These are phyloP conservation scores for Ganoderma sinense DNA, from an alignment of 1,284 basidiomycete genomes.

Conservation along the genomic window DNA sequence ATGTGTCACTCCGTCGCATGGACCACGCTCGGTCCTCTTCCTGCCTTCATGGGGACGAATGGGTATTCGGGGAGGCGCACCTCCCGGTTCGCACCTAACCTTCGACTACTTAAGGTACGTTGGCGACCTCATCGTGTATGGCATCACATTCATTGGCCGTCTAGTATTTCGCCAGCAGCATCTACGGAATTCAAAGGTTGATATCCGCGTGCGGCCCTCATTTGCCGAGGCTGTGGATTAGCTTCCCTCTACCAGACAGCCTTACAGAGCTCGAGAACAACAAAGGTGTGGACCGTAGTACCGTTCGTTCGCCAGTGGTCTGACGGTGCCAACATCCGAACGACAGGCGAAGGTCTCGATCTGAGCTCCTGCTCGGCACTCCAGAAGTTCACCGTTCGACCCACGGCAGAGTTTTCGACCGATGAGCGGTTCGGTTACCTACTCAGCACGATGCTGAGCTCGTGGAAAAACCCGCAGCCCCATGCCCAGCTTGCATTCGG, in stretches of 20 bases:
- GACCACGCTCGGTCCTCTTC: not conserved
- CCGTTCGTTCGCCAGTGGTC: not conserved
- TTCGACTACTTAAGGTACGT: not conserved
- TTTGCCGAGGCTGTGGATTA: not conserved
- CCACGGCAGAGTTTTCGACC: not conserved
- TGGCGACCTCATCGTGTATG: not conserved
- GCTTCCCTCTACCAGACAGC: not conserved
- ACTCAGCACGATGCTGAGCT: not conserved
- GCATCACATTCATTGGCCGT: not conserved
- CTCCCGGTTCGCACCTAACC: not conserved
- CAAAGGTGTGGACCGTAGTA: not conserved
- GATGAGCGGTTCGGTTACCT: not conserved
- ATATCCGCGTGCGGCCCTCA: not conserved
- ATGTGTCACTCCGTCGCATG: not conserved
- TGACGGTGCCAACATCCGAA: not conserved
- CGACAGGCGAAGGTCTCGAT: not conserved
- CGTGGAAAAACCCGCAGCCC: not conserved
- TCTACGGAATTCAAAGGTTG: not conserved
- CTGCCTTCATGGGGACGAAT: not conserved
- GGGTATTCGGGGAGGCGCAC: not conserved
- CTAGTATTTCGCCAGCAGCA: not conserved
- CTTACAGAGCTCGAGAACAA: not conserved
- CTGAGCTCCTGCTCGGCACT: not conserved
- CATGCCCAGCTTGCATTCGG: not conserved
- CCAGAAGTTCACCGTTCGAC: not conserved